Conservation (phyloP, 179 eudicot genomes). For the Silene coronaria region DNA sequence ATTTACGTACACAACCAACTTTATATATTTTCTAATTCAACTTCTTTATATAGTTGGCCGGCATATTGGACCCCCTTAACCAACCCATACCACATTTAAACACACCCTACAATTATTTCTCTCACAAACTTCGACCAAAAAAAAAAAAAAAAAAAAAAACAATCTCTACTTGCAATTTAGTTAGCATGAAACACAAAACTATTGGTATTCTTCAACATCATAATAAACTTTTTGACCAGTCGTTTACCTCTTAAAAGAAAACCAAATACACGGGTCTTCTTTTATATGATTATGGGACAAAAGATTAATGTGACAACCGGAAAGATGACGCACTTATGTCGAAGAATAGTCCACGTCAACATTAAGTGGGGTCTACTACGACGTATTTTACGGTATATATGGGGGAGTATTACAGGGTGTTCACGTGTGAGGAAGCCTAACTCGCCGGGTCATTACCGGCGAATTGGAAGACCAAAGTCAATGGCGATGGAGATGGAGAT, state of each 20-base stretch:
- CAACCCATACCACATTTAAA: not conserved
- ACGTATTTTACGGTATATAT: constrained; percentile 42
- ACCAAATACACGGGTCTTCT: not conserved
- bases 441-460: constrained; percentile 33
- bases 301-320: constrained; percentile 34
- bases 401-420: constrained; percentile 54
- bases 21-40: not conserved
- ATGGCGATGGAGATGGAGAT: constrained; percentile 18
- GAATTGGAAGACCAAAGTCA: constrained; percentile 29
- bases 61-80: constrained; percentile 13
- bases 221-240: too few species aligned
- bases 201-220: too few species aligned
- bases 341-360: constrained; percentile 46
- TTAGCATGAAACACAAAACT: constrained; percentile 10
- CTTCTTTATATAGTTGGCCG: constrained; percentile 12
- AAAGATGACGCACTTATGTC: constrained; percentile 62
- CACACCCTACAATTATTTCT: not conserved
- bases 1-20: not conserved
- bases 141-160: not conserved
- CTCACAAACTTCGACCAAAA: not conserved
- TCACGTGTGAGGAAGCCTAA: constrained; percentile 31
- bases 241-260: too few species aligned
- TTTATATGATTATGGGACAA: constrained; percentile 13
- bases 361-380: constrained; percentile 36
- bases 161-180: not conserved